Evolutionary conservation across 257 asterid species (phyloP), one percentile per base, ranked within the genome.

Genomic region (Handroanthus guayacan): DNA sequence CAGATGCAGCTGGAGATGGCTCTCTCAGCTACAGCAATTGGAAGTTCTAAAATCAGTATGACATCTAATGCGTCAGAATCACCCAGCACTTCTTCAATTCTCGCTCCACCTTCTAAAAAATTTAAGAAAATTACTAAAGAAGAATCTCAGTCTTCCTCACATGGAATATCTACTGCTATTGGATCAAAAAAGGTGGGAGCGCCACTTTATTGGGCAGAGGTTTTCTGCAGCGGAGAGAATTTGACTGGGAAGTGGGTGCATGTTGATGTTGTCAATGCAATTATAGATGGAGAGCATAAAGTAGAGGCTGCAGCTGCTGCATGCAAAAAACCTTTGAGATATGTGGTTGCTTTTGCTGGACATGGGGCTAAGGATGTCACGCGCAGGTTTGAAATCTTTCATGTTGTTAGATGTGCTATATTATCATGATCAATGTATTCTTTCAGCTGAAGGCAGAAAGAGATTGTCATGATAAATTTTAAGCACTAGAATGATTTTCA

Each of bases 301-400:
- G 97, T 95, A 79, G 99, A 95, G 90, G 94, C 92, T 84, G 94
- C 97, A 38, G 96, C 94, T 70, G 89, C 96, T 87, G 98, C 98
- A 74, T 95, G 98, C 90, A 89, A 86, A 85, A 91, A 82, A 38
- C 83, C 91, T 67, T 84, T 95, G 85, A 84, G 94, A 88, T 95
- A 95, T 75, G 99, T 91, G 3, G 89, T 95, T 84, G 99, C 96
- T 47, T 95, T 95, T 85, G 95, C 97, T 67, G 99, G 99, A 78
- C 75, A 78, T 75, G 99, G 99, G 74, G 99, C 99, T 68, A 95
- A 95, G 89, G 99, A 95, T 67, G 98, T 95, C 79, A 93, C 98
- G 31, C 98, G 99, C 89, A 95, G 99, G 99, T 95, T 65, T 74
- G 78, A 52, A 77, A 54, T 70, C 82, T 75, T 71, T 72, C 56